Base-by-base conservation (phyloP, 352 stramenopile genomes). In the Pythium scleroteichum region DNA sequence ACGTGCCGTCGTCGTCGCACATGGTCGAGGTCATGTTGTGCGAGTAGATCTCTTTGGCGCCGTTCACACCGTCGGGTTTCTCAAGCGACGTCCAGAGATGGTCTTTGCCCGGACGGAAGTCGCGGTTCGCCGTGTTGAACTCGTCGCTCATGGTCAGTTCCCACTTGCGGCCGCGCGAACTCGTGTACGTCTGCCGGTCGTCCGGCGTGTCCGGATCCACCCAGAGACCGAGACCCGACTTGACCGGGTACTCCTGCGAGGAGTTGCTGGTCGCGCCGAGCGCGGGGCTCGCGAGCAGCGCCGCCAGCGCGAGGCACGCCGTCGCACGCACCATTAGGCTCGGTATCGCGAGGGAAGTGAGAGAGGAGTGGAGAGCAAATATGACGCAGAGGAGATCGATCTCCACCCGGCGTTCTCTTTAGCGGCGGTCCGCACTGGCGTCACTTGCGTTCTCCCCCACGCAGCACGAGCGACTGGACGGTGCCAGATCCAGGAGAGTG, bases 41-140 rank as follows among this genome's bases (percentile, higher is more conserved):
- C 39, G 80, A 88, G 71, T 98, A 98, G 58, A 96, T 87, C 38
- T 98, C 89, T 16, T 98, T 68, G 0, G 91, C 93, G 2, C 75
- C 41, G 41, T 48, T 48, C 3, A 48, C 41, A 13, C 41, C 41
- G 41, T 48, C 41, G 41, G 41, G 41, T n/a, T 48, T 48, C 19
- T 48, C 41, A 4, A 48, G 19, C 41, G 41, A 48, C 41, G 41
- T 48, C 41, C 41, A 48, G 41, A 48, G 41, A 13, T 48, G 41
- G 41, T 48, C 41, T 20, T 48, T 23, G 17, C 41, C 79, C 40
- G 94, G 96, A 81, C 40, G 66, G 42, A 71, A 97, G 95, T 14
- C 35, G 71, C n/a, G 88, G 70, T 48, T 73, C 69, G 16, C 2
- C 70, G 58, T 73, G 61, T 85, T 87, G 53, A 90, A 84, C 59